Evolutionary conservation across 148 eudicot species (phyloP).

Genomic region (Cornus kousa): DNA sequence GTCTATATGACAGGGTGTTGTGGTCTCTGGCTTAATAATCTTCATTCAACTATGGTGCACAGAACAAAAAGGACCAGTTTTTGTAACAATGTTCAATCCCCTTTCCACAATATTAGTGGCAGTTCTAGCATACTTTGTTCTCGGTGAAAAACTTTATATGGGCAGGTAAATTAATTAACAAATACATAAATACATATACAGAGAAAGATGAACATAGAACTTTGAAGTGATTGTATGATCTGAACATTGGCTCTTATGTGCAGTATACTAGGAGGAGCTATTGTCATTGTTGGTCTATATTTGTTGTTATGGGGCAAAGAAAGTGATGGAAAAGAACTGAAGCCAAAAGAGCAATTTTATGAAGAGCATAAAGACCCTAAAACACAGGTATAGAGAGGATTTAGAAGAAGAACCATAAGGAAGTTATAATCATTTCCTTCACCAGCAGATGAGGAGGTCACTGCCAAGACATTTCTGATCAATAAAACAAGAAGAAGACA

Average conservation of each 20-base stretch:
- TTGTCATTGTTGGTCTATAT: constrained; percentile 60
- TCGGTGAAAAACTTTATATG: constrained; percentile 59
- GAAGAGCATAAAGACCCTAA: constrained; percentile 20
- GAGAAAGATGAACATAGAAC: too few relatives aligned
- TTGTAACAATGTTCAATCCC: constrained; percentile 76
- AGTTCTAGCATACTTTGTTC: constrained; percentile 53
- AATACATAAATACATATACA: too few relatives aligned
- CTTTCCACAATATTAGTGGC: constrained; percentile 57
- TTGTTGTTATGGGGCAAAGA: constrained; percentile 74
- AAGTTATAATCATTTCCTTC: not conserved
- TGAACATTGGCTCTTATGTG: not conserved
- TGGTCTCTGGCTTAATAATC: constrained; percentile 52
- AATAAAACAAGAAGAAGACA: not conserved
- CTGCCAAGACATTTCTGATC: not conserved
- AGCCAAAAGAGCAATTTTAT: constrained; percentile 23
- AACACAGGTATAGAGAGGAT: constrained; percentile 15
- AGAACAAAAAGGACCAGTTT: constrained; percentile 69
- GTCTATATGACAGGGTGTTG: constrained; percentile 46
- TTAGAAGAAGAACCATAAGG: constrained; percentile 19
- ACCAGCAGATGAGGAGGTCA: not conserved
- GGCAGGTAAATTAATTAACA: constrained; percentile 46
- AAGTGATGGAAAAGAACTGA: constrained; percentile 26
- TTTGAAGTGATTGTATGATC: not conserved
- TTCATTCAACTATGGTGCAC: constrained; percentile 69
- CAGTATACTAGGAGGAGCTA: constrained; percentile 62